Evolutionary conservation across 2,329 filamentous ascomycete species (phyloP).

Genomic region (Trichoderma koningii): DNA sequence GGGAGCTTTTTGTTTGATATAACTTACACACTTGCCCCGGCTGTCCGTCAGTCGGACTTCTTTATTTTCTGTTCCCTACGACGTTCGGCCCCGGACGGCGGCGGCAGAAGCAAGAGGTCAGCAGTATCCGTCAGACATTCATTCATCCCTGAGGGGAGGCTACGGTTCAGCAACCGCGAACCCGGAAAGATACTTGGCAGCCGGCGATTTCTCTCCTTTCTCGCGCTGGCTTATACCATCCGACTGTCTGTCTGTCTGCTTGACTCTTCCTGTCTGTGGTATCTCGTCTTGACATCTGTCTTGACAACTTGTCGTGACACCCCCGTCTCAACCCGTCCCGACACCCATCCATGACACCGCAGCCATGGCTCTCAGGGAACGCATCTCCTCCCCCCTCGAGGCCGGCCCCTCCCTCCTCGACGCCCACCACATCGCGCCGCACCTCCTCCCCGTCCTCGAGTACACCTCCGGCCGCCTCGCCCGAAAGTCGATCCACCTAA

Average conservation of each 20-base stretch:
- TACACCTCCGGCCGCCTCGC: conserved; percentile 59
- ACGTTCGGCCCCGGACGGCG: conserved; percentile 27
- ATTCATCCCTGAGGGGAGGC: not conserved
- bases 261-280: no score
- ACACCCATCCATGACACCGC: not conserved
- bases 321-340: not conserved
- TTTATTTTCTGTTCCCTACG: conserved; percentile 11
- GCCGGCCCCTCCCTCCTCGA: conserved; percentile 62
- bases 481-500: conserved; percentile 57
- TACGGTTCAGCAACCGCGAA: not conserved
- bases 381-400: conserved; percentile 65
- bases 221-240: no score
- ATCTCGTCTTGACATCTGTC: not conserved
- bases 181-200: no score
- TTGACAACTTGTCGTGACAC: not conserved
- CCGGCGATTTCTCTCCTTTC: no score
- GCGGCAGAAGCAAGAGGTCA: conserved; percentile 19
- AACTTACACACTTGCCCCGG: not conserved
- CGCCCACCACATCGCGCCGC: conserved; percentile 57
- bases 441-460: conserved; percentile 57
- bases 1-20: not conserved
- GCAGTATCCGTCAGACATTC: not conserved
- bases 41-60: not conserved
- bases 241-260: no score
- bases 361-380: conserved; percentile 53